Evolutionary conservation across 495 filamentous ascomycete species (phyloP), one percentile per base, ranked within the genome.

Genomic region (Penicillium angulare): DNA sequence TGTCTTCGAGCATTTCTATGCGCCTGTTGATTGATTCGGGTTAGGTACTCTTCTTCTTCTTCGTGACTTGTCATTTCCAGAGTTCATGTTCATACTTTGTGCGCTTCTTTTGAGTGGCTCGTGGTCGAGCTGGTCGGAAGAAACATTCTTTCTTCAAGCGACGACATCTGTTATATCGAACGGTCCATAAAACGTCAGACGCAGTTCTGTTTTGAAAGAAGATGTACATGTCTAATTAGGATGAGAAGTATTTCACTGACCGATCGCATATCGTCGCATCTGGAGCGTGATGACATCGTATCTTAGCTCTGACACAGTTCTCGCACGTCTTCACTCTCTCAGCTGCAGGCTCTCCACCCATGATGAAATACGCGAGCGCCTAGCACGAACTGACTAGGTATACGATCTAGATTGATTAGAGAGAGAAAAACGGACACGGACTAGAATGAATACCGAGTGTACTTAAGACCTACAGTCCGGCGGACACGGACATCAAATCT

Each of bases 111-210:
- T 50, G 50, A 15, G 24, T 32, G 29, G 40, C 50, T 29, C 56
- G 56, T 35, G 49, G 38, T 29, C 47, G 42, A 20, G 52, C 31
- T 29, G 56, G 26, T 6, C 56, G 56, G 29, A 60, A 60, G 50
- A 49, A 60, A 38, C 56, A 60, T 12, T 56, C 52, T 47, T 60
- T 60, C 1, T 52, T 39, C 27, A 60, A 40, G 39, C 56, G 56
- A 12, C 34, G 52, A 47, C 56, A 60, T 24, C 56, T 60, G n/a
- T n/a, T n/a, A n/a, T n/a, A n/a, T n/a, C n/a, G n/a, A n/a, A n/a
- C n/a, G n/a, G n/a, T n/a, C n/a, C n/a, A 41, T 2, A 23, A 10
- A 33, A 26, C 22, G 35, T 18, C 39, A 58, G 38, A 46, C 13
- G 24, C 21, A 17, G 48, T 15, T 18, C 13, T 29, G 3, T 17